Evolutionary conservation across 2,329 filamentous ascomycete genomes (phyloP), one percentile per base, ranked within the genome.

Genomic region (Alternaria sp.): DNA sequence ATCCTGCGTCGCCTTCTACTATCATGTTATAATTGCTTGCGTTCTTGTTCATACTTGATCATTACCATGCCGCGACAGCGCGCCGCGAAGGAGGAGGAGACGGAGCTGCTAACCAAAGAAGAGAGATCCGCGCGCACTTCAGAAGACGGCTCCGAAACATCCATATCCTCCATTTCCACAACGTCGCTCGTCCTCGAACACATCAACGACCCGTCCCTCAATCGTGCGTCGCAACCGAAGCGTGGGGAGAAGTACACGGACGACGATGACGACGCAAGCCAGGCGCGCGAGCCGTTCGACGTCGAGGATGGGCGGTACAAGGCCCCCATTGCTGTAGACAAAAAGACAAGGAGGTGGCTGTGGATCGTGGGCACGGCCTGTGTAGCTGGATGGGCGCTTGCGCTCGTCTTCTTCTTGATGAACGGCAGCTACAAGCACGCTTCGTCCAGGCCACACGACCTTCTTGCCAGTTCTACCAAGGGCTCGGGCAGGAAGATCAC

Each of bases 171-270:
- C 44, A 89, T 89, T n/a, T 96, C 92, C 32, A 95, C 92, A 11
- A 93, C 91, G 5, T 95, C 92, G 71, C 85, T 96, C 13, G 88
- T 96, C 57, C 92, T 96, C 76, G 92, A 96, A 69, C 88, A 90
- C 66, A 86, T 95, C 68, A 86, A 88, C 72, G 89, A 92, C 75
- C 79, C 73, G 78, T 85, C 70, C 59, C 67, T 61, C 65, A 78
- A 68, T 71, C 72, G 65, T 67, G 65, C 64, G 66, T 76, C 70
- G 68, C 77, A 47, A 44, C 52, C 71, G 45, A 72, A 62, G 17
- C 67, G 72, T 23, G 68, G 69, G n/a, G 75, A 81, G 69, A 79
- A 79, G 60, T 81, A 81, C 70, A 70, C 66, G 28, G 77, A 81
- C 58, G 73, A 83, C 66, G 73, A 71, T 58, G 73, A 76, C 55